Base-by-base conservation (phyloP, 768 basidiomycete genomes). In the Boletellus ananas region DNA sequence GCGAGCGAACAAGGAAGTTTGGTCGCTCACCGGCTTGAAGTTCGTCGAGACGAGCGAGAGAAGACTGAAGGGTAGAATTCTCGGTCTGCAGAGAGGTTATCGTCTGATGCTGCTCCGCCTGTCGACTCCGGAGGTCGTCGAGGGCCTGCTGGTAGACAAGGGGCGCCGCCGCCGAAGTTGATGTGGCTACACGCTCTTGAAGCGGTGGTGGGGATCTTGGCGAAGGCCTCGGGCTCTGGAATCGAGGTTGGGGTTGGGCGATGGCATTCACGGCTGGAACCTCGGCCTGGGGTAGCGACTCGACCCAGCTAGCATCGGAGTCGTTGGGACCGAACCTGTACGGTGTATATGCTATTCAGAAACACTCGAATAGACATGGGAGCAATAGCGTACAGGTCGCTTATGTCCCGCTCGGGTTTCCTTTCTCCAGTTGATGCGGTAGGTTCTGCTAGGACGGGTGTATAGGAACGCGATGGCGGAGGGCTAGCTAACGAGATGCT, bases 341-440 rank as follows among this genome's bases (percentile, higher is more conserved):
- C 67, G 53, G 51, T 34, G n/a, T 33, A 41, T 40, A 55, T 55
- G 34, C 45, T 45, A 31, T 54, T 49, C 18, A 51, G 45, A 25
- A 35, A 45, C 16, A 7, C 20, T 14, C 5, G 23, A 49, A 39
- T 14, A 21, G 29, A 6, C 35, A 42, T 17, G 9, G 23, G 29
- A 23, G 0, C 11, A 31, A 7, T 8, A 54, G 79, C 87, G 60
- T 77, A 87, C 87, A 89, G 67, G 68, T 85, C 83, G 57, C 73
- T 75, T 45, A 83, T 64, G 59, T 83, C 80, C 54, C 68, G 74
- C 59, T 64, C 60, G 45, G 38, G 58, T 49, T 75, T 78, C 48
- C 72, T 72, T 27, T 77, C 75, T 47, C 73, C 76, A 33, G 52
- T 45, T 12, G 58, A 54, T 31, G 52, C 58, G 45, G 60, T 47